A percentile compares a stretch with the other conserved stretches of the same genome.
Evolutionary conservation across 768 basidiomycete genomes (phyloP).

Genomic region (Russula sp.): DNA sequence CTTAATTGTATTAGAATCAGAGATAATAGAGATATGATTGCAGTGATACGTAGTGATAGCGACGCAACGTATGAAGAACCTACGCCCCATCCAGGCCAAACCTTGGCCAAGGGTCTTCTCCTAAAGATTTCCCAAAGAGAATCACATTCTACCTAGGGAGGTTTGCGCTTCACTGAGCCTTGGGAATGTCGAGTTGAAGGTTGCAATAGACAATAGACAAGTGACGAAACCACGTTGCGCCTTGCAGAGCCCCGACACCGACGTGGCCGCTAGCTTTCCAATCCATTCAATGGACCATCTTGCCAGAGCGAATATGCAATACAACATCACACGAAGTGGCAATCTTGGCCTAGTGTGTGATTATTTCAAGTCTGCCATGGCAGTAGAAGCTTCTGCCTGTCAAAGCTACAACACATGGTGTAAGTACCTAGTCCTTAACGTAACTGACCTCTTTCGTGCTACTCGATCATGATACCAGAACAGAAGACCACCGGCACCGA

Average conservation of each 20-base stretch:
- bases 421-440: not conserved
- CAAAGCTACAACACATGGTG: not conserved
- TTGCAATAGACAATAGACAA: too few species aligned
- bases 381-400: conserved; percentile 1
- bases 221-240: not conserved
- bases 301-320: not conserved
- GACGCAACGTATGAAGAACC: not conserved
- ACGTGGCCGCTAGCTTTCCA: not conserved
- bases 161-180: not conserved
- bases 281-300: not conserved
- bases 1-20: not conserved
- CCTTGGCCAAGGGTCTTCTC: not conserved
- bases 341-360: not conserved
- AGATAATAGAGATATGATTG: not conserved
- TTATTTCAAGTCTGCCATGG: not conserved
- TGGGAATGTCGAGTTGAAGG: not conserved
- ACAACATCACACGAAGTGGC: not conserved
- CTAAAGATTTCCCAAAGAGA: not conserved
- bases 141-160: not conserved
- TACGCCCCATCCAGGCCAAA: not conserved
- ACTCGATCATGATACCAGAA: not conserved
- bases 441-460: not conserved
- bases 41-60: conserved; percentile 4
- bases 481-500: not conserved
- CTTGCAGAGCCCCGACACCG: not conserved